Evolutionary conservation across 2,329 filamentous ascomycete genomes (phyloP).

Genomic region (Niveomyces coronatus): DNA sequence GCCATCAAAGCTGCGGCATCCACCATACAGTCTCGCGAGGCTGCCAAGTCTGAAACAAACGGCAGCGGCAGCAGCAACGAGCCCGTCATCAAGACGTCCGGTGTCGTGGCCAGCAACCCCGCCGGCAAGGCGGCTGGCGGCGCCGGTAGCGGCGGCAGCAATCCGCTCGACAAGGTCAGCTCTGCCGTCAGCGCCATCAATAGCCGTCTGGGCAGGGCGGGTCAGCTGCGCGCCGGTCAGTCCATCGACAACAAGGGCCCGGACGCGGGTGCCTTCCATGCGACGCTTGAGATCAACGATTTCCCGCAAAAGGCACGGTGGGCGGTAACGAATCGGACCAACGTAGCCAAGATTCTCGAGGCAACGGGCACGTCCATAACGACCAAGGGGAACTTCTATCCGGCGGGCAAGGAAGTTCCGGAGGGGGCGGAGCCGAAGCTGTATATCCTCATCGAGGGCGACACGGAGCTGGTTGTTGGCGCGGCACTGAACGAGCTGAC

Average conservation of each 20-base stretch:
- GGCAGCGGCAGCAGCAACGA: slow-evolving; percentile 14
- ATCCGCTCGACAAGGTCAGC: slow-evolving; percentile 74
- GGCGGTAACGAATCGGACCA: slow-evolving; percentile 97
- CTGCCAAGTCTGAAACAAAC: slow-evolving; percentile 32
- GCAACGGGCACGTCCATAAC: slow-evolving; percentile 93
- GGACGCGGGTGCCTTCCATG: slow-evolving; percentile 92
- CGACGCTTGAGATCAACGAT: slow-evolving; percentile 97
- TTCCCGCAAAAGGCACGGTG: slow-evolving; percentile 97
- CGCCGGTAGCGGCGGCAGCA: slow-evolving; percentile 48
- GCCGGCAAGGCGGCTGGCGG: slow-evolving; percentile 33
- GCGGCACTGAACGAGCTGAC: slow-evolving; percentile 87
- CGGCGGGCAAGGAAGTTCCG: slow-evolving; percentile 68
- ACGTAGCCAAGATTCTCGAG: slow-evolving; percentile 96
- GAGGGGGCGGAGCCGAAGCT: slow-evolving; percentile 77
- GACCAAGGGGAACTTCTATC: slow-evolving; percentile 88
- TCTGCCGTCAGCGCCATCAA: slow-evolving; percentile 90
- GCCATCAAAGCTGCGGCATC: slow-evolving; percentile 54
- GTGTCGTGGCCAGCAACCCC: slow-evolving; percentile 18
- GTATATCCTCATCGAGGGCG: slow-evolving; percentile 95
- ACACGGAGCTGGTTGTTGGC: slow-evolving; percentile 86
- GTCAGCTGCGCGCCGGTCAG: slow-evolving; percentile 81
- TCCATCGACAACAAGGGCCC: slow-evolving; percentile 98
- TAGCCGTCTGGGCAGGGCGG: slow-evolving; percentile 77
- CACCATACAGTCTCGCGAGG: slow-evolving; percentile 42
- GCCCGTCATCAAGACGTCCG: slow-evolving; percentile 9